Evolutionary conservation across 768 basidiomycete genomes (phyloP), one percentile per base, ranked within the genome.

Genomic region (Favolaschia claudopus): DNA sequence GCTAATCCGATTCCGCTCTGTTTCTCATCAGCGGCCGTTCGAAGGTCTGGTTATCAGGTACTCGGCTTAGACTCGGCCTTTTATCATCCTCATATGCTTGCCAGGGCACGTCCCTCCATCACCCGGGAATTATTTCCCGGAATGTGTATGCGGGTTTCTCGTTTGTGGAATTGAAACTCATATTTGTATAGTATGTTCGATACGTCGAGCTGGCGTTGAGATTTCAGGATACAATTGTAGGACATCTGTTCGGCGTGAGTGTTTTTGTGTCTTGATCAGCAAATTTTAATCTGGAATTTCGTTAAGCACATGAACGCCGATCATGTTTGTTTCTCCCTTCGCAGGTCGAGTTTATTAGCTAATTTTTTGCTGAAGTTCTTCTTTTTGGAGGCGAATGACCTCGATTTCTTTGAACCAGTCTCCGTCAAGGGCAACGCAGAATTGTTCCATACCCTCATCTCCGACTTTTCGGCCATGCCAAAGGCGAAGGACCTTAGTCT

Each of bases 21-120:
- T 13, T 10, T 19, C 43, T 52, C 22, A 56, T 52, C 8, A 28
- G 44, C 31, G 73, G 67, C 69, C 69, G 60, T 72, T n/a, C n/a
- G n/a, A n/a, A 81, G 79, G 79, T 82, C 27, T 84, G 79, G 78
- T 50, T 85, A 48, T 76, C 83, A 77, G 75, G 79, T 76, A 36
- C 53, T 72, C 46, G n/a, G n/a, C n/a, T n/a, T n/a, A n/a, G n/a
- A n/a, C n/a, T n/a, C n/a, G n/a, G n/a, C n/a, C n/a, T n/a, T n/a
- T n/a, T n/a, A n/a, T n/a, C n/a, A n/a, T n/a, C n/a, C n/a, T n/a
- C n/a, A n/a, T n/a, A n/a, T n/a, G n/a, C n/a, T n/a, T n/a, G n/a
- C n/a, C 39, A 84, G 95, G 95, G 0, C 95, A 97, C 76, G 89
- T 97, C 29, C 93, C 95, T 8, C 93, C 95, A 5, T 88, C 89